Base-by-base conservation (phyloP, 2,329 filamentous ascomycete species). In the Sclerotinia spermophila region DNA sequence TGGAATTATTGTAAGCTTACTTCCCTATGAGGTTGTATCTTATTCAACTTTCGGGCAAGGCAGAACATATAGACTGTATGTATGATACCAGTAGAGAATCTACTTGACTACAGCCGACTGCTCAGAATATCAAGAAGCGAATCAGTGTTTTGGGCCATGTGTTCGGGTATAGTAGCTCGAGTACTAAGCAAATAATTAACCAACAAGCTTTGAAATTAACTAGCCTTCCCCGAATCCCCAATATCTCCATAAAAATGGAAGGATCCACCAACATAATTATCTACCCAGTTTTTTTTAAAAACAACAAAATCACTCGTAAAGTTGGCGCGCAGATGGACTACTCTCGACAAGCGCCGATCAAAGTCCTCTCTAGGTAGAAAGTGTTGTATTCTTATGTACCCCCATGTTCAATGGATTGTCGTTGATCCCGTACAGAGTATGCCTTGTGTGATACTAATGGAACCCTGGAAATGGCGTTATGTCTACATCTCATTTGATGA, bases 151-250 rank as follows among this genome's bases (percentile, higher is more conserved):
- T 44, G 30, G 44, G 24, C 44, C 44, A 51, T 38, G 24, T 65
- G 44, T 65, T 40, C 61, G 45, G 44, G 30, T 48, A 65, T 30
- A 48, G 45, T 66, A 53, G 45, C 45, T 65, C 17, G 24, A 65
- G n/a, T 55, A 53, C 58, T 38, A 53, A 53, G 33, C 21, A 66
- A 53, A 30, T 10, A 17, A 27, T n/a, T n/a, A n/a, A 44, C 33
- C 24, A 30, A 35, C 30, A 51, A 38, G 48, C 15, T 53, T 40
- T 15, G 15, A 30, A 53, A 40, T n/a, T n/a, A n/a, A 40, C 5
- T 66, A 65, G 45, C 17, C 33, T 65, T 65, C 62, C 62, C 62
- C 62, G 35, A 65, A n/a, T 65, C 62, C 62, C 45, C 62, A 65
- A 30, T 40, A 21, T 40, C 62, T 66, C 62, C 45, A 65, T 10